Evolutionary conservation across 2,329 filamentous ascomycete species (phyloP).

Genomic region (Leptographium flavum): DNA sequence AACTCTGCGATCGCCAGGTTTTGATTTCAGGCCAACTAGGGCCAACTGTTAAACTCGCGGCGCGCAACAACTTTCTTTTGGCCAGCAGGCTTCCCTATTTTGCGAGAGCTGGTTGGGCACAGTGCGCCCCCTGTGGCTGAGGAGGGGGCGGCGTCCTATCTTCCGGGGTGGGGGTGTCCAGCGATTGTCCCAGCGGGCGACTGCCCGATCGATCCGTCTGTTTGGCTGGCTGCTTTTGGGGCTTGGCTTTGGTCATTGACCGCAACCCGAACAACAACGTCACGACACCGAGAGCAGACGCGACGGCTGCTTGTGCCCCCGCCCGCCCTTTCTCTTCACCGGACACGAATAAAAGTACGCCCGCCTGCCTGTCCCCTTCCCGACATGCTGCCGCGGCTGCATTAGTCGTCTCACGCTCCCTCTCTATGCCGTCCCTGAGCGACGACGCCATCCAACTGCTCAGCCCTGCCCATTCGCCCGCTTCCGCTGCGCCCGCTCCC

Average conservation of each 20-base stretch:
- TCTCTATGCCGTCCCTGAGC: not conserved
- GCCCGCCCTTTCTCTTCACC: not conserved
- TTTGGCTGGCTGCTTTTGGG: not conserved
- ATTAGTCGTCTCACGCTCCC: not conserved
- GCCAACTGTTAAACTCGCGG: no score
- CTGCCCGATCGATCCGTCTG: not conserved
- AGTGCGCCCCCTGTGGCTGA: no score
- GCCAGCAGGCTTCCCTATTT: no score
- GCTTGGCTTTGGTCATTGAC: not conserved
- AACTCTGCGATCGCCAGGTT: no score
- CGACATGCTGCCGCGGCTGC: not conserved
- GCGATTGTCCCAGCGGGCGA: not conserved
- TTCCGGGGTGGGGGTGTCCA: not conserved
- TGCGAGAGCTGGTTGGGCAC: no score
- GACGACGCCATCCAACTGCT: no score
- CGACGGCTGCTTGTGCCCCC: no score
- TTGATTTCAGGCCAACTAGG: no score
- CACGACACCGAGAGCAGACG: not conserved
- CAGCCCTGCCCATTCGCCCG: not conserved
- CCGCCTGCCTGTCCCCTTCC: not conserved
- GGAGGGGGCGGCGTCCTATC: not conserved
- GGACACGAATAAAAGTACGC: not conserved
- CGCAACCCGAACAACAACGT: not conserved
- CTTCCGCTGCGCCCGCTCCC: not conserved
- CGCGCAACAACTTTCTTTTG: no score